Percentiles rank a stretch among this genome's conserved stretches.
phyloP scores from a whole-genome alignment of 1,284 basidiomycete genomes.

The Malassezia brasiliensis region DNA sequence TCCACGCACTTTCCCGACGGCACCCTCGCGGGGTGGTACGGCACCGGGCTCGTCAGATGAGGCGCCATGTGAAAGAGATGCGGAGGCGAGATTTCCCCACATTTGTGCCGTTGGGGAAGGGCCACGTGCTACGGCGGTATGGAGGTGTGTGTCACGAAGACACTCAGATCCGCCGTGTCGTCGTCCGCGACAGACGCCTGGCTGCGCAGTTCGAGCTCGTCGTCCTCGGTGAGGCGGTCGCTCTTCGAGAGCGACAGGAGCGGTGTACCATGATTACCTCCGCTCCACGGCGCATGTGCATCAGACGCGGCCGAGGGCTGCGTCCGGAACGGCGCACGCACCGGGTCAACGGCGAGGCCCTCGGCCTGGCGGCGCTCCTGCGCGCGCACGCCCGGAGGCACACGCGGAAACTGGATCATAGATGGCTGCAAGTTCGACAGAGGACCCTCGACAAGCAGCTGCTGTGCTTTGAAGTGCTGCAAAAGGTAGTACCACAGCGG shows the following conservation, averaged over 20 bases:
- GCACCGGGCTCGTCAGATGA: background rate
- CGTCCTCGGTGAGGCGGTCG: slow-evolving; percentile 2
- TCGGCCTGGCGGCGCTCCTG: slow-evolving; percentile 53
- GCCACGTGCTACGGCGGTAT: too few relatives aligned
- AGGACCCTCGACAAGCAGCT: slow-evolving; percentile 86
- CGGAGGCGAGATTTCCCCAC: too few relatives aligned
- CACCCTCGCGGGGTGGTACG: background rate
- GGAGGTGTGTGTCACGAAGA: too few relatives aligned
- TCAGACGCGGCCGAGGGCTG: background rate
- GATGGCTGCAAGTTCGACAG: slow-evolving; percentile 90
- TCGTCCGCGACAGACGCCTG: slow-evolving; percentile 27
- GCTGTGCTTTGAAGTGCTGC: slow-evolving; percentile 96
- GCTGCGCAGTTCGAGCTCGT: slow-evolving; percentile 31
- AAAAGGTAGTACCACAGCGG: slow-evolving; percentile 89
- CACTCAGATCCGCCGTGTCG: slow-evolving; percentile 18
- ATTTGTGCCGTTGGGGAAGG: too few relatives aligned
- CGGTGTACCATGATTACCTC: background rate
- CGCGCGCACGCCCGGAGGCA: slow-evolving; percentile 56
- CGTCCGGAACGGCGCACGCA: slow-evolving; percentile 4
- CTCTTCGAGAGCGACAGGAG: slow-evolving; percentile 3
- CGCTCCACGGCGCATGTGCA: slow-evolving; percentile 2
- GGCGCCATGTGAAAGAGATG: background rate
- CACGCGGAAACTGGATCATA: slow-evolving; percentile 83
- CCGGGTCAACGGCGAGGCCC: slow-evolving; percentile 10
- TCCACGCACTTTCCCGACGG: slow-evolving; percentile 10